Evolutionary conservation across 75 land plant species (phyloP), one percentile per base, ranked within the genome.

Genomic region (Selaginella moellendorffii): DNA sequence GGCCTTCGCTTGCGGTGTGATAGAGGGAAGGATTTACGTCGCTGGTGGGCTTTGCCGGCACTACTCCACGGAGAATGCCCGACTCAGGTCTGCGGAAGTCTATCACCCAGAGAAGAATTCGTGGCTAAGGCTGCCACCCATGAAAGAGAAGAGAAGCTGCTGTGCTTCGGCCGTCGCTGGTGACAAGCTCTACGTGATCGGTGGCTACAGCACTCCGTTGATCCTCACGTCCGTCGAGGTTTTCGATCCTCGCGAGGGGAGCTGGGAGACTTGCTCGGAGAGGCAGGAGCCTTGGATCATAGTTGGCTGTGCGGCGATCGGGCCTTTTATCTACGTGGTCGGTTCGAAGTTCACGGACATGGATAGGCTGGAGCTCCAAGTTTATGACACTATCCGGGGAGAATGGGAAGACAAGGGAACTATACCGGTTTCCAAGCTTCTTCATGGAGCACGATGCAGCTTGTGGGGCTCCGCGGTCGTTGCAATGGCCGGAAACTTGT

Each of bases 261-360:
- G 10, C 1, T 65, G 67, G 67, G 56, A 20, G 24, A 20, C 24
- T 2, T 1, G 25, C 20, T 10, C 26, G 22, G 42, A 46, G 5
- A 65, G 42, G 53, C 54, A 26, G 25, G 26, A 23, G 2, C 2
- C 26, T 1, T 65, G 67, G 67, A 51, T 65, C 10, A 24, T 65
- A 18, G 67, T 22, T 52, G 67, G 67, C 1, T 65, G 67, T 65
- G 67, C 67, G 20, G 61, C 60, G n/a, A 52, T 65, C 1, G 67
- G 54, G 1, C 1, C 17, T 17, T 24, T 30, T 2, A 65, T 65
- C 1, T 65, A 65, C 42, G 54, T 65, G 24, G 26, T 65, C 17
- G 67, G 67, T n/a, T 65, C 67, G 10, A 46, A 65, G 5, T 1
- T 65, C 19, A 2, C 2, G 22, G 27, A 22, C 8, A 65, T 65